phyloP scores from a whole-genome alignment of 768 basidiomycete species.

The Tylopilus intermedius region DNA sequence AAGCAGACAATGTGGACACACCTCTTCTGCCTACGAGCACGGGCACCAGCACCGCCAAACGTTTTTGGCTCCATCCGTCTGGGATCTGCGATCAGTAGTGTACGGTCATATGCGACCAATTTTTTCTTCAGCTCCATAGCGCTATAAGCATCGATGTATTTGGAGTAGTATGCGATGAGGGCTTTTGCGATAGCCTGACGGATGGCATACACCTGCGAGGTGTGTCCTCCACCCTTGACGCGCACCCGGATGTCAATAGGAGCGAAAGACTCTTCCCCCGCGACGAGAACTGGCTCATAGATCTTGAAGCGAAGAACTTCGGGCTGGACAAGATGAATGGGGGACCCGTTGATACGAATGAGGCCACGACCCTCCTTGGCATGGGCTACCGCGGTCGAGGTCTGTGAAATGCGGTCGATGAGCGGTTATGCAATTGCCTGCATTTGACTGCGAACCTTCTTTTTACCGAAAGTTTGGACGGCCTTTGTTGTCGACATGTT shows the following conservation, averaged over 20 bases:
- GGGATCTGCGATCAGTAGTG: conserved; percentile 87
- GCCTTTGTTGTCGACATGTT: conserved; percentile 79
- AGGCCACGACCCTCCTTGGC: conserved; percentile 95
- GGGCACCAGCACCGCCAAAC: conserved; percentile 97
- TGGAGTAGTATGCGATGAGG: conserved; percentile 95
- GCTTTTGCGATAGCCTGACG: conserved; percentile 99
- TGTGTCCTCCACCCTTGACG: conserved; percentile 99
- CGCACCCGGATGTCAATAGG: conserved; percentile 94
- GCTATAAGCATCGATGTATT: conserved; percentile 96
- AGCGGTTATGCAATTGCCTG: background rate
- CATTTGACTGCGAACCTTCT: conserved; percentile 64
- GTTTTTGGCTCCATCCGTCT: conserved; percentile 99
- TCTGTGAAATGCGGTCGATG: conserved; percentile 43
- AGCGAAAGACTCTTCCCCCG: conserved; percentile 83
- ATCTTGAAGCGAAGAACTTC: conserved; percentile 97
- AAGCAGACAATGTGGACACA: conserved; percentile 25
- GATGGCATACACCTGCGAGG: conserved; percentile 97
- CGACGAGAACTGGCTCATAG: conserved; percentile 94
- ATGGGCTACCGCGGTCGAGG: conserved; percentile 96
- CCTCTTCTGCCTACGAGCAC: conserved; percentile 98
- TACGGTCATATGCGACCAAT: conserved; percentile 90
- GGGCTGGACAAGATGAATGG: conserved; percentile 92
- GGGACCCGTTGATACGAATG: conserved; percentile 94
- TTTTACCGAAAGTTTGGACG: conserved; percentile 99
- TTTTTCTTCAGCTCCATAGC: conserved; percentile 98